Evolutionary conservation across 2,329 filamentous ascomycete species (phyloP).

Genomic region (Cordyceps tenuipes): DNA sequence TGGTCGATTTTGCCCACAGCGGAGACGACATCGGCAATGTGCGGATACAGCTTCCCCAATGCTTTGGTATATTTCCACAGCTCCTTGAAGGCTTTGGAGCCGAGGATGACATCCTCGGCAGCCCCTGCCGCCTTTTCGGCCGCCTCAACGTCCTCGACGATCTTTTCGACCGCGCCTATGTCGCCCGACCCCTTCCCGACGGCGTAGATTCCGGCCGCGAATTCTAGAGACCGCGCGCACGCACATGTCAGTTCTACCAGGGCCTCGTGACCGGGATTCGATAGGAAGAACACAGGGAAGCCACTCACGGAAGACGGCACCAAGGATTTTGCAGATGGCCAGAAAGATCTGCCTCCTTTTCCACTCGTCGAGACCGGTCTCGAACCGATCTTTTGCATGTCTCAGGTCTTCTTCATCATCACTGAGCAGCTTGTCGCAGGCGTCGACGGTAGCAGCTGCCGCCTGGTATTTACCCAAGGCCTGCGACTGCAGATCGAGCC

Average conservation of each 20-base stretch:
- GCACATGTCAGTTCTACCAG: neutral
- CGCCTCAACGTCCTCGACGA: neutral
- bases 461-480: neutral
- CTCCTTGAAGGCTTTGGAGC: neutral
- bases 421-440: neutral
- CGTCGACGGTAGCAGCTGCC: neutral
- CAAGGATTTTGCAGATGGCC: neutral
- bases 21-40: neutral
- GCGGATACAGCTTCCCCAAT: neutral
- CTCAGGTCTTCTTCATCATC: neutral
- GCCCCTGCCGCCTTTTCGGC: neutral
- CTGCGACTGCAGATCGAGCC: neutral
- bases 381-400: neutral
- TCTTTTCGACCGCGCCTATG: neutral
- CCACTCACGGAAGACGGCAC: neutral
- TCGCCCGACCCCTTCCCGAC: neutral
- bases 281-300: neutral
- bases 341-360: neutral
- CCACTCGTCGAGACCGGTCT: neutral
- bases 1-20: neutral
- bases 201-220: neutral
- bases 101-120: neutral
- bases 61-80: neutral
- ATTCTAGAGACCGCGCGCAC: neutral
- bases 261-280: neutral